Evolutionary conservation across 345 rosid species (phyloP).

Genomic region (Moricandia moricandioides): DNA sequence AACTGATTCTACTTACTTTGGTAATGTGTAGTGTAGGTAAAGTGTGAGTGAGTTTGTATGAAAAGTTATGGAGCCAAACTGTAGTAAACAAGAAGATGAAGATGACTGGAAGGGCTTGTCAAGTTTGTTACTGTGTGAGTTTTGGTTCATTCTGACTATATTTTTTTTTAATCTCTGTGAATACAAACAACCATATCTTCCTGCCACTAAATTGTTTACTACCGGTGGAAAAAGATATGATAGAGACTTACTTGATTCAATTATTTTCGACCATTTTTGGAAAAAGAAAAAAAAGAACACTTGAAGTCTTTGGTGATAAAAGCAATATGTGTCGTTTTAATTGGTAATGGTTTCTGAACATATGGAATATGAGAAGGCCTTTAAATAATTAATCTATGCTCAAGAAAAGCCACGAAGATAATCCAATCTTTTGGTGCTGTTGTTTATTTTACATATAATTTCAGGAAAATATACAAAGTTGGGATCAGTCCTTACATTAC

Average conservation of each 20-base stretch:
- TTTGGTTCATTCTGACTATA: too few species aligned
- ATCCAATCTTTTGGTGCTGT: neutral
- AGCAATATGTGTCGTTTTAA: neutral
- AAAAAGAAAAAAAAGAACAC: too few species aligned
- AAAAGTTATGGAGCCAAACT: neutral
- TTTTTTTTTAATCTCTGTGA: too few species aligned
- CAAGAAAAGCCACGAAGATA: neutral
- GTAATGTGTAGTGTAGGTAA: neutral
- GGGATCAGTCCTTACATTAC: neutral
- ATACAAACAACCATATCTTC: too few species aligned
- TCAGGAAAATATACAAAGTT: neutral
- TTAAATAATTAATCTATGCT: neutral
- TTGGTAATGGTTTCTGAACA: neutral
- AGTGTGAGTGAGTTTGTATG: neutral
- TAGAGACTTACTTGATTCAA: too few species aligned
- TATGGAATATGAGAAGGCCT: neutral
- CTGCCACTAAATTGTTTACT: too few species aligned
- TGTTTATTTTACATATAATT: neutral
- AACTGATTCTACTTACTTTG: neutral
- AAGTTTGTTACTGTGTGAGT: neutral
- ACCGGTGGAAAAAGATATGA: too few species aligned
- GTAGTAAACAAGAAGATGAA: constrained; percentile 25
- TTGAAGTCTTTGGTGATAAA: constrained; percentile 9
- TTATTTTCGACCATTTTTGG: constrained; percentile 13
- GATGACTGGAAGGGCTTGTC: neutral